Evolutionary conservation across 306 rosid species (phyloP).

Genomic region (Phaseolus lunatus): DNA sequence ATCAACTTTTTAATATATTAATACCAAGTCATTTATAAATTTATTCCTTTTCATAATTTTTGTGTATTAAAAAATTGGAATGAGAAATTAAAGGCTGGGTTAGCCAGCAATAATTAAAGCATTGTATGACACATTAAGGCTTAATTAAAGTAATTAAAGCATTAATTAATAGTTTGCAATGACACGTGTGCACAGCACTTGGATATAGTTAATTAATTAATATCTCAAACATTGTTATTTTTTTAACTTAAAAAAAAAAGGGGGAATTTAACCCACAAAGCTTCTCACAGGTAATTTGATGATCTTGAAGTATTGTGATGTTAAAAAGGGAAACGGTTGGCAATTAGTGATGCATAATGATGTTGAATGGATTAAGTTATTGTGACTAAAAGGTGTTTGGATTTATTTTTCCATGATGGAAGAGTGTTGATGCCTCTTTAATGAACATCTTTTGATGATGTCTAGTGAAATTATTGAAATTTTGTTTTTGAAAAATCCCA

Average conservation of each 20-base stretch:
- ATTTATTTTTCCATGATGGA: slow-evolving; percentile 39
- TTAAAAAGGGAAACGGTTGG: slow-evolving; percentile 42
- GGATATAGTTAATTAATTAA: no score
- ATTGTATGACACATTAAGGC: no score
- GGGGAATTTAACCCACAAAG: no score
- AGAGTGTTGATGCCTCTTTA: slow-evolving; percentile 56
- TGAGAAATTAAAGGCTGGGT: background rate
- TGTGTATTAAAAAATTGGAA: background rate
- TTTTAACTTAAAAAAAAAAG: no score
- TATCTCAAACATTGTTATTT: no score
- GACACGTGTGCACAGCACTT: no score
- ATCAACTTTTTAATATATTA: no score
- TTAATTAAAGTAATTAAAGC: no score
- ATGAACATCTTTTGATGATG: slow-evolving; percentile 67
- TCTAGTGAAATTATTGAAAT: slow-evolving; percentile 62
- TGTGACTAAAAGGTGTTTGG: slow-evolving; percentile 33
- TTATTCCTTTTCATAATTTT: background rate
- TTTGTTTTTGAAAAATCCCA: slow-evolving; percentile 53
- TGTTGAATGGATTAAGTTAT: slow-evolving; percentile 36
- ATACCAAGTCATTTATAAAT: no score
- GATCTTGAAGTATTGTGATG: slow-evolving; percentile 28
- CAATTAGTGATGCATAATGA: slow-evolving; percentile 48
- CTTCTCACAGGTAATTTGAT: no score
- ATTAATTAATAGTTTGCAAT: no score
- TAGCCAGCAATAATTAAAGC: no score